A percentile compares a stretch with the other conserved stretches of the same genome.
phyloP scores from a whole-genome alignment of 495 filamentous ascomycete species.

The Podospora fimiseda region DNA sequence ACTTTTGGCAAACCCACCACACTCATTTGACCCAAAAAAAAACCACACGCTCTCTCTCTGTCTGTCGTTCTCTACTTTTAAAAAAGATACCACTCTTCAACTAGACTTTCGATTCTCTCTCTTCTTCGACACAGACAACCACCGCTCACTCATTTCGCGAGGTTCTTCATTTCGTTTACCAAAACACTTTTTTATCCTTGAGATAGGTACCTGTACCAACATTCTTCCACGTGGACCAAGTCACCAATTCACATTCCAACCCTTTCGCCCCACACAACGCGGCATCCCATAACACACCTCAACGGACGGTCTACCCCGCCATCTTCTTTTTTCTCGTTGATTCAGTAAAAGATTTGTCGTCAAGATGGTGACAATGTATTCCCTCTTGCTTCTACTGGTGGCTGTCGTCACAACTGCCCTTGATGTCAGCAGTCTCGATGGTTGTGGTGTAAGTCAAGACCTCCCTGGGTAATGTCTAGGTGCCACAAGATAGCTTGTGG shows the following conservation, averaged over 20 bases:
- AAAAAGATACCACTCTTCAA: not conserved
- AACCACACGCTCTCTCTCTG: too few species aligned
- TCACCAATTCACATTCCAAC: not conserved
- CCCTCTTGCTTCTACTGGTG: slow-evolving; percentile 18
- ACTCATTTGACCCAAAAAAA: too few species aligned
- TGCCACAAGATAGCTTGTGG: not conserved
- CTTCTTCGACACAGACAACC: not conserved
- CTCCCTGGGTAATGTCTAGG: too few species aligned
- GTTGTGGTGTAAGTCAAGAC: slow-evolving; percentile 23
- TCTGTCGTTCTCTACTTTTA: too few species aligned
- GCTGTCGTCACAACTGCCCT: slow-evolving; percentile 18
- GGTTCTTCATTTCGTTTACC: not conserved
- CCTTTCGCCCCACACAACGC: not conserved
- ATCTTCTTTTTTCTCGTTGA: not conserved
- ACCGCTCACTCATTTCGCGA: slow-evolving; percentile 9
- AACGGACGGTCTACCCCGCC: not conserved
- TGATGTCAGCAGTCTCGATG: slow-evolving; percentile 16
- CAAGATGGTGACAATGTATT: slow-evolving; percentile 19
- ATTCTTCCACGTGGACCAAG: not conserved
- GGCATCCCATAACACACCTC: too few species aligned
- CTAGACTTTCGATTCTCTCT: slow-evolving; percentile 6
- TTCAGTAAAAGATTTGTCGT: not conserved
- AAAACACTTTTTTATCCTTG: not conserved
- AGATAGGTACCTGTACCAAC: not conserved
- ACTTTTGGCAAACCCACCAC: slow-evolving; percentile 9